phyloP scores from a whole-genome alignment of 208 protist species.

The Kentomonas sorsogonicus region DNA sequence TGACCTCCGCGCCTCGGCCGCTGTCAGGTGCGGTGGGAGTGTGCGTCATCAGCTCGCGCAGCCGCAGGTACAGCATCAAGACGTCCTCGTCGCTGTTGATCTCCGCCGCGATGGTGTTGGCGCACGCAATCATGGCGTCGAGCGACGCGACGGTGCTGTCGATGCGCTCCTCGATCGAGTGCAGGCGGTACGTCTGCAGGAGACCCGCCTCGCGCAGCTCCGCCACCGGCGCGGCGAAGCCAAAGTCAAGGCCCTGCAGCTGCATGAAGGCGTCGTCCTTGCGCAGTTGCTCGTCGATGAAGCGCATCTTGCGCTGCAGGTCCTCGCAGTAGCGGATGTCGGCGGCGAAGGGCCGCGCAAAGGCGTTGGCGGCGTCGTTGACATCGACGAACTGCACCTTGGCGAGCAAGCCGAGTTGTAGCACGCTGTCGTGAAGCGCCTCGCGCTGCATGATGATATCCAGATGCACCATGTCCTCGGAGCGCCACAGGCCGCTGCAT shows the following conservation, averaged over 20 bases:
- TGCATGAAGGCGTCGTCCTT: slow-evolving; percentile 26
- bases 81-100: slow-evolving; percentile 37
- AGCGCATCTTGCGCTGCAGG: slow-evolving; percentile 93
- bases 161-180: slow-evolving; percentile 25
- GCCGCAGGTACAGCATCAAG: slow-evolving; percentile 12
- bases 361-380: slow-evolving; percentile 84
- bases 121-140: slow-evolving; percentile 25
- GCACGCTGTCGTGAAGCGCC: slow-evolving; percentile 93
- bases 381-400: slow-evolving; percentile 96
- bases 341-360: slow-evolving; percentile 95
- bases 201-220: slow-evolving; percentile 7
- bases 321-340: slow-evolving; percentile 97
- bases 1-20: too few relatives aligned
- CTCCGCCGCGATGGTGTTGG: slow-evolving; percentile 41
- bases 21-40: too few relatives aligned
- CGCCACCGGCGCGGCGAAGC: slow-evolving; percentile 11
- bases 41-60: slow-evolving; percentile 6
- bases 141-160: slow-evolving; percentile 34
- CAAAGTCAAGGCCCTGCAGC: slow-evolving; percentile 3
- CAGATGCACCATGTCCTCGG: slow-evolving; percentile 95
- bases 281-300: slow-evolving; percentile 60
- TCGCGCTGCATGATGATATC: slow-evolving; percentile 97
- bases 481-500: slow-evolving; percentile 91
- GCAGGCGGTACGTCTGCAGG: slow-evolving; percentile 9
- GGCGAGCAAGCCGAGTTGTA: slow-evolving; percentile 93